A percentile compares a stretch with the other conserved stretches of the same genome.
Evolutionary conservation across 768 basidiomycete species (phyloP).

Genomic region (Sarcomyxa edulis): DNA sequence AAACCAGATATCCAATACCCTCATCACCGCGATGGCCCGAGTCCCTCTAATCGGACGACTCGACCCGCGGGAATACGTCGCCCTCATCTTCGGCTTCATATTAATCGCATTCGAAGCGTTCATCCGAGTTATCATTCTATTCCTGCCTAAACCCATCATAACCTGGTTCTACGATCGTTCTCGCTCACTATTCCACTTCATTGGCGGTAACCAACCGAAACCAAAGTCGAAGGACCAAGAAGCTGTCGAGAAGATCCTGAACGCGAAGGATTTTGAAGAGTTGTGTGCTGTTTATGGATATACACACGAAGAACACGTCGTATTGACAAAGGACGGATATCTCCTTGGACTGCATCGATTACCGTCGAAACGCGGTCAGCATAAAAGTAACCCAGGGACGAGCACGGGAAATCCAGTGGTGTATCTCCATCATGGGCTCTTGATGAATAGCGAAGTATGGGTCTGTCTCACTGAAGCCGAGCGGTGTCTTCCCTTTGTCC

Average conservation of each 20-base stretch:
- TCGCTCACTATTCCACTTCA: conserved; percentile 54
- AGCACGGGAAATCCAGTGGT: conserved; percentile 76
- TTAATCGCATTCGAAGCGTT: conserved; percentile 53
- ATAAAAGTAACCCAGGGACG: conserved; percentile 41
- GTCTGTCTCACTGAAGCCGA: conserved; percentile 68
- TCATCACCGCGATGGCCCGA: conserved; percentile 28
- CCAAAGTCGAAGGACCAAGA: conserved; percentile 21
- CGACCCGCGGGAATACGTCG: conserved; percentile 54
- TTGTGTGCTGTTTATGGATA: conserved; percentile 71
- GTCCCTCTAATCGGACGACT: conserved; percentile 62
- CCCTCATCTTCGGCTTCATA: conserved; percentile 51
- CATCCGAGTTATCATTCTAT: conserved; percentile 50
- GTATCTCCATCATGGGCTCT: conserved; percentile 80
- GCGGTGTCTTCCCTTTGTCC: conserved; percentile 70
- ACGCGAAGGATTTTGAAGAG: conserved; percentile 50
- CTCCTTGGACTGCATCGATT: conserved; percentile 77
- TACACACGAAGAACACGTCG: conserved; percentile 74
- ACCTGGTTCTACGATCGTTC: conserved; percentile 74
- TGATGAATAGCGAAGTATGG: conserved; percentile 88
- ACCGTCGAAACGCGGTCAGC: conserved; percentile 51
- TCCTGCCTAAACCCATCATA: conserved; percentile 58
- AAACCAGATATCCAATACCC: no score
- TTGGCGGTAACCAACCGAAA: conserved; percentile 29
- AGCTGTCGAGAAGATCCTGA: conserved; percentile 36
- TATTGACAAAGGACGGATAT: conserved; percentile 82